Evolutionary conservation across 495 filamentous ascomycete species (phyloP).

Genomic region (Penicillium odoratum): DNA sequence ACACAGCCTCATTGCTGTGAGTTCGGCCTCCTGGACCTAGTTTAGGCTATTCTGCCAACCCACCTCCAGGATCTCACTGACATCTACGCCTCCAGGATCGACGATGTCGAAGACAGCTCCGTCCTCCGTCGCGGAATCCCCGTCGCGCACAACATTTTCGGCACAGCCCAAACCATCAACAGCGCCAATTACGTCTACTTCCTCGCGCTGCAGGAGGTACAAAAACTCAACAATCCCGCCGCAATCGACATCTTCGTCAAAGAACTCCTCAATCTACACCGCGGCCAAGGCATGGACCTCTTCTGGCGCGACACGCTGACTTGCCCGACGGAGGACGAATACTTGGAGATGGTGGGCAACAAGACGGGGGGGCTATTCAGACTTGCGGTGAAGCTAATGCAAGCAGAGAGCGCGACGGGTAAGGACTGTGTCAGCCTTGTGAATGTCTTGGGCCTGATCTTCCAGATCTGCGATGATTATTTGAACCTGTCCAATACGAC

Average conservation of each 20-base stretch:
- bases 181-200: conserved; percentile 98
- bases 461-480: conserved; percentile 97
- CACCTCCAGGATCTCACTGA: background rate
- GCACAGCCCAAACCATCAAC: conserved; percentile 95
- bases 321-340: conserved; percentile 93
- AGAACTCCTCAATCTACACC: conserved; percentile 90
- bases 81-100: conserved; percentile 54
- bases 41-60: background rate
- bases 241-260: conserved; percentile 80
- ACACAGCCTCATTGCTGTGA: conserved; percentile 84
- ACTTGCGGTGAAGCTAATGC: conserved; percentile 93
- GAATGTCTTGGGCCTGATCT: conserved; percentile 87
- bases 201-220: conserved; percentile 76
- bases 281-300: conserved; percentile 96
- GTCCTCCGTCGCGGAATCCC: conserved; percentile 83
- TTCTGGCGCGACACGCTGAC: conserved; percentile 95
- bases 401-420: conserved; percentile 70
- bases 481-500: conserved; percentile 71
- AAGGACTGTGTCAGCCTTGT: conserved; percentile 80
- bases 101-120: conserved; percentile 88
- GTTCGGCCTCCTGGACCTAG: conserved; percentile 6
- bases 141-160: conserved; percentile 93
- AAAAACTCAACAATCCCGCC: conserved; percentile 68
- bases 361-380: conserved; percentile 97
- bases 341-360: conserved; percentile 97